phyloP scores from a whole-genome alignment of 768 basidiomycete genomes.

The Sporobolomyces phaffii region DNA sequence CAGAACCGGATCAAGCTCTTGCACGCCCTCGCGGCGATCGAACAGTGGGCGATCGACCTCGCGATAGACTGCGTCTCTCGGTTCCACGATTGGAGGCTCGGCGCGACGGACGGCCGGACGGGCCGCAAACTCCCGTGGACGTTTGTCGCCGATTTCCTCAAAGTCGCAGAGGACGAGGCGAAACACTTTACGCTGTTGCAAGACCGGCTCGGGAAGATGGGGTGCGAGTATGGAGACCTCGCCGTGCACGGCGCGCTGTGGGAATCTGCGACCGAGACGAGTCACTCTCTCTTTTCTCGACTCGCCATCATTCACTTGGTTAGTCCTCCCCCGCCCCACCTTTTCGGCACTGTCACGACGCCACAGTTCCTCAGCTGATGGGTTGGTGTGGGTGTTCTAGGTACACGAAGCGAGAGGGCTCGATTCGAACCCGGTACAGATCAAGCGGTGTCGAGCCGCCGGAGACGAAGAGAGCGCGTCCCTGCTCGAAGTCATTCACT shows the following conservation, averaged over 20 bases:
- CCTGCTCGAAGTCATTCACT: constrained; percentile 68
- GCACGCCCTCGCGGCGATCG: constrained; percentile 76
- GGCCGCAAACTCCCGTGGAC: constrained; percentile 57
- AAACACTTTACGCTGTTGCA: constrained; percentile 67
- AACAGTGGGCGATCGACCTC: constrained; percentile 83
- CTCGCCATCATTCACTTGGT: constrained; percentile 76
- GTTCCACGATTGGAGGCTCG: constrained; percentile 53
- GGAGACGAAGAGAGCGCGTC: constrained; percentile 62
- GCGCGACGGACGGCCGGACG: constrained; percentile 38
- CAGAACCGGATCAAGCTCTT: constrained; percentile 68
- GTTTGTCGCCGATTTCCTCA: constrained; percentile 74
- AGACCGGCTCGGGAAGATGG: constrained; percentile 53
- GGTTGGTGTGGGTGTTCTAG: background rate
- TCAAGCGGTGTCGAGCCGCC: constrained; percentile 62
- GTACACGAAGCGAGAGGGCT: constrained; percentile 75
- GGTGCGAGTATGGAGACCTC: constrained; percentile 63
- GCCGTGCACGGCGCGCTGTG: constrained; percentile 61
- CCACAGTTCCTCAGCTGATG: too few relatives aligned
- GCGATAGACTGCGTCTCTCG: constrained; percentile 56
- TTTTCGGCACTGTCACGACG: too few relatives aligned
- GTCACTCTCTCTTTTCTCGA: constrained; percentile 61
- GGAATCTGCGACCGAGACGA: constrained; percentile 68
- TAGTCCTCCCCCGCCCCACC: background rate
- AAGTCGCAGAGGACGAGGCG: constrained; percentile 73
- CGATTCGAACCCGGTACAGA: constrained; percentile 75